Evolutionary conservation across 2,329 filamentous ascomycete species (phyloP).

Genomic region (Rhinocladiella similis): DNA sequence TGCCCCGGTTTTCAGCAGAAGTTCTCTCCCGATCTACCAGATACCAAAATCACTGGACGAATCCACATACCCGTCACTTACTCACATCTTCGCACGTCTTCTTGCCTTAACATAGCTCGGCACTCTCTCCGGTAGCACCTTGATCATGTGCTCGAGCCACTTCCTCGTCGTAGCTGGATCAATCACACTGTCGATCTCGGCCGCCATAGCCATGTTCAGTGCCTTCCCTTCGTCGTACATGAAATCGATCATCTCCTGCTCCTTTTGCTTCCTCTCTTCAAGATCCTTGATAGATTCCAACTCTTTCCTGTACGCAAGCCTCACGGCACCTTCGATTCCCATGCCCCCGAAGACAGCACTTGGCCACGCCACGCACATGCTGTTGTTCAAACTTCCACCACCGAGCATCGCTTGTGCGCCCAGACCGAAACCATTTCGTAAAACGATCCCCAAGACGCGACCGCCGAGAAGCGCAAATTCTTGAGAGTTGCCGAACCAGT

Average conservation of each 20-base stretch:
- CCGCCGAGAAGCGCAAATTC: constrained; percentile 22
- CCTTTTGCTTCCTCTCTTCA: constrained; percentile 19
- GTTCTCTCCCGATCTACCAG: too few species aligned
- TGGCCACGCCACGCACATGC: constrained; percentile 24
- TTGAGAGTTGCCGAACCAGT: constrained; percentile 24
- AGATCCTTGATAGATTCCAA: constrained; percentile 20
- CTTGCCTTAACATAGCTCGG: constrained; percentile 21
- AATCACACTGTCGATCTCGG: constrained; percentile 23
- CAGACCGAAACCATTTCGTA: constrained; percentile 24
- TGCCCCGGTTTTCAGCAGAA: too few species aligned
- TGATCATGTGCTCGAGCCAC: constrained; percentile 23
- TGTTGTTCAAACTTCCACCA: constrained; percentile 23
- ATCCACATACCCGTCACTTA: too few species aligned
- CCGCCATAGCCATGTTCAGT: constrained; percentile 20
- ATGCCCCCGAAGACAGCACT: constrained; percentile 23
- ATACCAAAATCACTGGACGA: too few species aligned
- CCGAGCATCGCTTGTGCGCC: constrained; percentile 25
- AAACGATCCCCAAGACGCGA: constrained; percentile 18
- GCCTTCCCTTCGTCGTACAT: constrained; percentile 24
- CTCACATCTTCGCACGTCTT: constrained; percentile 23
- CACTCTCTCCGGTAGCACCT: constrained; percentile 21
- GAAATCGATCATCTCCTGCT: constrained; percentile 24
- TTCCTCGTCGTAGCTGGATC: constrained; percentile 24
- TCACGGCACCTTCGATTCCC: constrained; percentile 23
- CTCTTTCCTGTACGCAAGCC: constrained; percentile 22